A percentile compares a stretch with the other conserved stretches of the same genome.
Evolutionary conservation across 2,329 filamentous ascomycete genomes (phyloP).

Genomic region (Didymella lethalis): DNA sequence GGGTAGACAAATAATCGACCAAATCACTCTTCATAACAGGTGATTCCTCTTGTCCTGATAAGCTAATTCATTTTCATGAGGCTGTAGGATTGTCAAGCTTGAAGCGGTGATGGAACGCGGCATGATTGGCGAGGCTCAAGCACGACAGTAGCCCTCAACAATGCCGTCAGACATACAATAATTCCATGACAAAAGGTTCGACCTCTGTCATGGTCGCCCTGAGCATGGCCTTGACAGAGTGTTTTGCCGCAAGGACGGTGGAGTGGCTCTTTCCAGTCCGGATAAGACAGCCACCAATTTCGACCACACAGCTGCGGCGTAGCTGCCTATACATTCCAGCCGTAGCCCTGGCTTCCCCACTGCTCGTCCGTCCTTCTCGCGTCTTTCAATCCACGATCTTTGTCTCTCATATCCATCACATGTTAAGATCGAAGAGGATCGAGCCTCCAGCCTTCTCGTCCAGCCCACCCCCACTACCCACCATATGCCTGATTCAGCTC

Average conservation of each 20-base stretch:
- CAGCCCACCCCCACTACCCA: background rate
- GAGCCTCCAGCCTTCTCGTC: background rate
- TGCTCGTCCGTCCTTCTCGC: background rate
- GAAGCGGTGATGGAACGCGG: too few relatives aligned
- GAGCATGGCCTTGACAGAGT: background rate
- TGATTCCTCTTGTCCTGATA: too few relatives aligned
- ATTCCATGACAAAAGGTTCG: too few relatives aligned
- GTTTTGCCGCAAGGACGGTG: background rate
- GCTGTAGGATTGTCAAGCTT: too few relatives aligned
- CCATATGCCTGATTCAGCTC: slow-evolving; percentile 1
- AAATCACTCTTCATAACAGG: too few relatives aligned
- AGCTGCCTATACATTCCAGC: background rate
- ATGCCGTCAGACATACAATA: too few relatives aligned
- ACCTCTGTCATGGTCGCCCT: background rate
- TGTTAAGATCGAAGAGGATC: background rate
- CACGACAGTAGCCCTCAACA: too few relatives aligned
- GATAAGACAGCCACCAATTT: slow-evolving; percentile 1
- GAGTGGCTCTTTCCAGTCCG: background rate
- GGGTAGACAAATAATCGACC: too few relatives aligned
- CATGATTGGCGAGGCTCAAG: too few relatives aligned
- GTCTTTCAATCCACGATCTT: background rate
- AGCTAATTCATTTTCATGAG: too few relatives aligned
- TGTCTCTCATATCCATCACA: background rate
- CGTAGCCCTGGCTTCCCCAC: background rate
- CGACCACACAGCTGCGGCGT: slow-evolving; percentile 4